phyloP scores from a whole-genome alignment of 1,284 basidiomycete genomes.

The Sphagnurus paluster region DNA sequence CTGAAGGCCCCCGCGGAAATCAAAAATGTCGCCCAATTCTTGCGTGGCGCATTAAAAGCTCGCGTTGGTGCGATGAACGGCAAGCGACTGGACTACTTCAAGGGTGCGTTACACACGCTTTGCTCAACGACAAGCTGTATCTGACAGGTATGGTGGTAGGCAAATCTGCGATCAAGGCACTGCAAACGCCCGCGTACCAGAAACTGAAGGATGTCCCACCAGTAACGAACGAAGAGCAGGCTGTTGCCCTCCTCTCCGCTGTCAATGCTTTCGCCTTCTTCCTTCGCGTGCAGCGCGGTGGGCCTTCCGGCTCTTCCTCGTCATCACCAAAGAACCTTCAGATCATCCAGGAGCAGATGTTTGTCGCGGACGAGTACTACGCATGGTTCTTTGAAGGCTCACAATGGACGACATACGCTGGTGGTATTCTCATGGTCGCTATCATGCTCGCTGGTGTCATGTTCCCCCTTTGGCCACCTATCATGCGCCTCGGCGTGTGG shows the following conservation, averaged over 20 bases:
- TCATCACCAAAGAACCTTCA: slow-evolving; percentile 80
- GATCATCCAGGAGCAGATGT: slow-evolving; percentile 83
- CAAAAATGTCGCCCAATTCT: slow-evolving; percentile 80
- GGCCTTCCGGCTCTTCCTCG: slow-evolving; percentile 63
- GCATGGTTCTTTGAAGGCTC: slow-evolving; percentile 98
- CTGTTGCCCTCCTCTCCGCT: slow-evolving; percentile 65
- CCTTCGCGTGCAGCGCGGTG: slow-evolving; percentile 84
- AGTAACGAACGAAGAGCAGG: slow-evolving; percentile 78
- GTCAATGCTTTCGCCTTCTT: slow-evolving; percentile 88
- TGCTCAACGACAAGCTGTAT: not conserved
- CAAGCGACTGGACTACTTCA: slow-evolving; percentile 97
- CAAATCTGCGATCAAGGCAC: slow-evolving; percentile 88
- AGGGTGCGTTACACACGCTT: slow-evolving; percentile 60
- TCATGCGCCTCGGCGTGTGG: slow-evolving; percentile 94
- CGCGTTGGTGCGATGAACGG: slow-evolving; percentile 90
- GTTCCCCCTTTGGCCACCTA: slow-evolving; percentile 98
- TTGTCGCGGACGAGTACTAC: slow-evolving; percentile 80
- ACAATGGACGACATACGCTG: slow-evolving; percentile 92
- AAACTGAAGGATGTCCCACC: slow-evolving; percentile 87
- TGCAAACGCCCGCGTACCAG: slow-evolving; percentile 87
- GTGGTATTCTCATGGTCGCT: slow-evolving; percentile 88
- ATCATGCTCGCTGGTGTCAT: slow-evolving; percentile 97
- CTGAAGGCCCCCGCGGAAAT: slow-evolving; percentile 74
- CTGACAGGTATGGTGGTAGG: slow-evolving; percentile 46
- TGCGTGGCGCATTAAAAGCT: slow-evolving; percentile 88